Base-by-base conservation (phyloP, 305 asterid genomes). In the Vinca major region DNA sequence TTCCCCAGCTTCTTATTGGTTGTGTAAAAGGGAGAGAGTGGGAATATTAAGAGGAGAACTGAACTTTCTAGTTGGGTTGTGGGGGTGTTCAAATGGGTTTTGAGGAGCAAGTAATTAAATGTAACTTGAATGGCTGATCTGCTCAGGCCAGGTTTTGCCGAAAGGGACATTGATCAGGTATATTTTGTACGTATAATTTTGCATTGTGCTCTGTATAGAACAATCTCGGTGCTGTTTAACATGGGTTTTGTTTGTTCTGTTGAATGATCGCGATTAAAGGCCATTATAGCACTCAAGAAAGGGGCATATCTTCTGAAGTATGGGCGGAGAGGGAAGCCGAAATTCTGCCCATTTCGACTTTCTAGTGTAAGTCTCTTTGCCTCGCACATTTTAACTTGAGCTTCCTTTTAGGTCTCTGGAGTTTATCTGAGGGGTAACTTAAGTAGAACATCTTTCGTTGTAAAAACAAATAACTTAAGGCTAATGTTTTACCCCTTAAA, bases 251-350 rank as follows among this genome's bases (percentile, higher is more conserved):
- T n/a, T 74, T 45, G 61, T 53, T 69, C 54, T 47, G 20, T 11
- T 26, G 51, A 63, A 26, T n/a, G n/a, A 58, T 70, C 67, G 74
- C 43, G 49, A 40, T 73, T 66, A 65, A 67, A 91, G 96, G 98
- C 96, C 78, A 82, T 91, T 67, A 85, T 86, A 72, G 86, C 92
- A 73, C 90, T 91, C 71, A 91, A 91, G 83, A 91, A 86, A 74
- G 98, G 98, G 73, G 89, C 95, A 70, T 84, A 83, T 81, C 83
- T 91, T 86, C 84, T 91, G 81, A 91, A 89, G 84, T 89, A 91
- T 73, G 96, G 98, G 45, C 76, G 96, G 66, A 88, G 95, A 75
- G 98, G 98, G 82, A 91, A 85, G 84, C 98, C 98, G 12, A 91
- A 91, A 86, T 91, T 91, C 84, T 89, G 92, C 68, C 94, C 95